Percentiles rank a stretch among this genome's conserved stretches.
These are phyloP conservation scores for Magnusiomyces magnusii DNA, from an alignment of 1,139 yeast genomes.

Conservation along the genomic window DNA sequence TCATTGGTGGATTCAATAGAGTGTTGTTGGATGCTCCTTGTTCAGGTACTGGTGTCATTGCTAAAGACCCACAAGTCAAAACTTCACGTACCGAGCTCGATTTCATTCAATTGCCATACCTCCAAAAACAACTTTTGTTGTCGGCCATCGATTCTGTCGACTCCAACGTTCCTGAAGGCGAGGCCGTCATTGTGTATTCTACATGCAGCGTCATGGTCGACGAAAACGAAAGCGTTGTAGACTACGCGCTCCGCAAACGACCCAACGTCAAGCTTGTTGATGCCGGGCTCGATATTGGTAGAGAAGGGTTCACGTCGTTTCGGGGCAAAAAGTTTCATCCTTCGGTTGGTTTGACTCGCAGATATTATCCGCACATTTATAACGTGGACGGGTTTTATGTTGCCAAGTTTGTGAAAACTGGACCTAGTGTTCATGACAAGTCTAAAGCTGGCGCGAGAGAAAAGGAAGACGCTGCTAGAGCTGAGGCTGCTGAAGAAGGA, in stretches of 20 bases:
- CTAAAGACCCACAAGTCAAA: slow-evolving; percentile 94
- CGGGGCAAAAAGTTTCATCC: slow-evolving; percentile 89
- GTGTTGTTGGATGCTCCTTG: slow-evolving; percentile 97
- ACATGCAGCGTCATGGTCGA: slow-evolving; percentile 98
- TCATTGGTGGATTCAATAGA: slow-evolving; percentile 96
- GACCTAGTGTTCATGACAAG: slow-evolving; percentile 56
- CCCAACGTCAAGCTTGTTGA: slow-evolving; percentile 95
- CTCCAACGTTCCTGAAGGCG: slow-evolving; percentile 79
- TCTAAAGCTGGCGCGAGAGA: slow-evolving; percentile 87
- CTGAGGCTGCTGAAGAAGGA: slow-evolving; percentile 57
- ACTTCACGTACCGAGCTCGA: slow-evolving; percentile 93
- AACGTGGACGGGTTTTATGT: slow-evolving; percentile 98
- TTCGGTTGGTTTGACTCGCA: slow-evolving; percentile 69
- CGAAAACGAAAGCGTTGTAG: slow-evolving; percentile 98
- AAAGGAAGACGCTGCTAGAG: slow-evolving; percentile 71
- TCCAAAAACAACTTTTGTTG: slow-evolving; percentile 86
- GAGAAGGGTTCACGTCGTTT: slow-evolving; percentile 88
- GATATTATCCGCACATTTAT: slow-evolving; percentile 97
- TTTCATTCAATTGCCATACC: slow-evolving; percentile 91
- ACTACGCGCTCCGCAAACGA: slow-evolving; percentile 91
- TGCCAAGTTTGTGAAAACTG: slow-evolving; percentile 90
- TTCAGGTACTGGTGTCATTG: slow-evolving; percentile 99
- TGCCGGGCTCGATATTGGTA: slow-evolving; percentile 89
- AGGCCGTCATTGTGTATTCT: slow-evolving; percentile 87
- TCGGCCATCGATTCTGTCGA: slow-evolving; percentile 98